These are phyloP conservation scores for Hypoxylon sp. DNA, from an alignment of 2,329 filamentous ascomycete species.

Conservation along the genomic window DNA sequence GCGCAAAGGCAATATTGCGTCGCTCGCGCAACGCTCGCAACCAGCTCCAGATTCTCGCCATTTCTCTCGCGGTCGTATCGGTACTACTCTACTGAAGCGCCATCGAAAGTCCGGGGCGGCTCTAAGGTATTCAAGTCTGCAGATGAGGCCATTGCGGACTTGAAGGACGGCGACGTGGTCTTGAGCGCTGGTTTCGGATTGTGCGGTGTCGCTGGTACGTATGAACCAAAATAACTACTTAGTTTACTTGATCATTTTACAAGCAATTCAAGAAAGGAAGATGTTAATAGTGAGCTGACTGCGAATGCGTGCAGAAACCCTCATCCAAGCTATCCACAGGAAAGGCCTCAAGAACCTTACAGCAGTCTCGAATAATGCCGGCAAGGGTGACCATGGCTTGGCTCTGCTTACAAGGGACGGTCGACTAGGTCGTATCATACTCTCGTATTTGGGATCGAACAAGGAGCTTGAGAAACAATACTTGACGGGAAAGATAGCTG, in stretches of 20 bases:
- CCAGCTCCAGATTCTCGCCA: slow-evolving; percentile 33
- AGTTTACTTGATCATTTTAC: neutral
- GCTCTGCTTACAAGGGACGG: slow-evolving; percentile 77
- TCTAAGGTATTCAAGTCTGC: slow-evolving; percentile 70
- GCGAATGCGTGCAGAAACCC: slow-evolving; percentile 68
- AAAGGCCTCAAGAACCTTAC: slow-evolving; percentile 75
- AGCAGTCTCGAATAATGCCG: slow-evolving; percentile 86
- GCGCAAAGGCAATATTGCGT: slow-evolving; percentile 39
- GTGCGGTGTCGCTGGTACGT: slow-evolving; percentile 78
- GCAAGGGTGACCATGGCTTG: slow-evolving; percentile 77
- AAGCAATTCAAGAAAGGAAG: neutral
- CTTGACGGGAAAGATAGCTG: slow-evolving; percentile 78
- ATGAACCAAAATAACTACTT: neutral
- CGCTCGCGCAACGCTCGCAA: neutral
- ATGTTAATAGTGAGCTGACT: slow-evolving; percentile 11
- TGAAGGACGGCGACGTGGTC: slow-evolving; percentile 78
- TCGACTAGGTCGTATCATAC: slow-evolving; percentile 79
- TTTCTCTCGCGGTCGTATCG: slow-evolving; percentile 34
- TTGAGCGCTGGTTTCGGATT: slow-evolving; percentile 87
- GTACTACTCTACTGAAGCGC: slow-evolving; percentile 47
- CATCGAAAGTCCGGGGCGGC: slow-evolving; percentile 50
- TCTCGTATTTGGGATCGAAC: slow-evolving; percentile 84
- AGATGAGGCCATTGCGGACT: slow-evolving; percentile 77
- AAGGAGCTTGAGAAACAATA: slow-evolving; percentile 83
- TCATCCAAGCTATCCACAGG: slow-evolving; percentile 77